A percentile compares a stretch with the other conserved stretches of the same genome.
phyloP scores from a whole-genome alignment of 345 rosid genomes.

The Geranium rotundifolium region DNA sequence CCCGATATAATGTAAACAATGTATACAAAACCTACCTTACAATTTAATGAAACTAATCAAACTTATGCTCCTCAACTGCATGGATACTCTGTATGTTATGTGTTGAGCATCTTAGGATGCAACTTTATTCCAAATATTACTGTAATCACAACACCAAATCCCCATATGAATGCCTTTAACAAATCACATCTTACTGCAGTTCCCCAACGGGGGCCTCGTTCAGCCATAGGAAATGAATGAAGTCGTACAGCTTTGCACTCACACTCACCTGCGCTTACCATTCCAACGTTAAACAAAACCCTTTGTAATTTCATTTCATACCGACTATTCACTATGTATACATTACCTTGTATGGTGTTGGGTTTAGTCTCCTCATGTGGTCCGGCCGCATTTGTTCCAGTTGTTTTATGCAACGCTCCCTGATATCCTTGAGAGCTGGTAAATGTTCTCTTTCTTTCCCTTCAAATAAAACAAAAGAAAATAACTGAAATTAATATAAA shows the following conservation, averaged over 20 bases:
- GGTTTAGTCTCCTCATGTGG: conserved; percentile 89
- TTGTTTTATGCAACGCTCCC: conserved; percentile 75
- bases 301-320: no score
- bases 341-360: conserved; percentile 86
- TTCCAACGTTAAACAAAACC: no score
- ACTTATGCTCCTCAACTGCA: no score
- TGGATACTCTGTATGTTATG: no score
- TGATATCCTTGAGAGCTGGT: conserved; percentile 51
- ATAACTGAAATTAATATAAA: no score
- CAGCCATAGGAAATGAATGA: conserved; percentile 94
- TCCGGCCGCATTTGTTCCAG: conserved; percentile 83
- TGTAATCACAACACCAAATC: no score
- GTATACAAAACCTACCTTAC: no score
- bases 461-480: conserved; percentile 14
- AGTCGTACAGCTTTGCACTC: conserved; percentile 71
- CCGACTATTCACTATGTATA: background rate
- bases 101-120: no score
- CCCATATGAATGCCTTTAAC: no score
- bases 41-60: no score
- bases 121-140: no score
- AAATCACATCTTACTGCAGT: conserved; percentile 30
- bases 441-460: conserved; percentile 57
- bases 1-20: no score
- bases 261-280: conserved; percentile 66
- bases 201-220: conserved; percentile 99